Evolutionary conservation across 2,329 filamentous ascomycete species (phyloP).

Genomic region (Aspergillus sclerotialis): DNA sequence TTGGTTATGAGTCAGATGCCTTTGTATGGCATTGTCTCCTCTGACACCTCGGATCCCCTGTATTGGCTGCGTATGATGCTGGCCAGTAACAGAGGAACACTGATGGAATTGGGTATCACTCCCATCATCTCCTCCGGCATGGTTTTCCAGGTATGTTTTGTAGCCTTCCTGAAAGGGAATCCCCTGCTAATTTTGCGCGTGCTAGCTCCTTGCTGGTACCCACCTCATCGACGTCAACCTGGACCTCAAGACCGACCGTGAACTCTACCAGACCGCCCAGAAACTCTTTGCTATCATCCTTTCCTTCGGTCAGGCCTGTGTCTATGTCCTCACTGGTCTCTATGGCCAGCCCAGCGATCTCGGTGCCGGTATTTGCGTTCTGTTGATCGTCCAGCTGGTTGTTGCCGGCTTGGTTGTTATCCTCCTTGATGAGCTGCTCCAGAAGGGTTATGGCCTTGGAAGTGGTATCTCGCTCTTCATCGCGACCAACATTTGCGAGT

Average conservation of each 20-base stretch:
- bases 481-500: slow-evolving; percentile 99
- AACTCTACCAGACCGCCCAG: slow-evolving; percentile 99
- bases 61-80: slow-evolving; percentile 99
- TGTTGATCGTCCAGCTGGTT: slow-evolving; percentile 95
- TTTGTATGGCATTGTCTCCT: slow-evolving; percentile 97
- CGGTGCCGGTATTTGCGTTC: slow-evolving; percentile 94
- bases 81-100: slow-evolving; percentile 92
- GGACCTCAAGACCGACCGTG: slow-evolving; percentile 98
- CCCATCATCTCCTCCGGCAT: slow-evolving; percentile 99
- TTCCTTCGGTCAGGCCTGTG: slow-evolving; percentile 93
- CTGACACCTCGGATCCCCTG: slow-evolving; percentile 93
- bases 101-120: slow-evolving; percentile 96
- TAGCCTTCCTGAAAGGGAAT: too few relatives aligned
- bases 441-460: slow-evolving; percentile 98
- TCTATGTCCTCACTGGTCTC: slow-evolving; percentile 96
- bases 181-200: slow-evolving; percentile 9
- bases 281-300: slow-evolving; percentile 98
- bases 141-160: slow-evolving; percentile 75
- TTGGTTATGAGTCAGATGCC: slow-evolving; percentile 99
- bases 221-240: slow-evolving; percentile 99
- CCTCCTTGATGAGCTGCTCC: slow-evolving; percentile 95
- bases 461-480: slow-evolving; percentile 99
- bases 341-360: slow-evolving; percentile 96
- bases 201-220: slow-evolving; percentile 84
- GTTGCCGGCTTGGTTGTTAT: slow-evolving; percentile 98